These are phyloP conservation scores for Ophiostoma ips DNA, from an alignment of 2,329 filamentous ascomycete species.

Conservation along the genomic window DNA sequence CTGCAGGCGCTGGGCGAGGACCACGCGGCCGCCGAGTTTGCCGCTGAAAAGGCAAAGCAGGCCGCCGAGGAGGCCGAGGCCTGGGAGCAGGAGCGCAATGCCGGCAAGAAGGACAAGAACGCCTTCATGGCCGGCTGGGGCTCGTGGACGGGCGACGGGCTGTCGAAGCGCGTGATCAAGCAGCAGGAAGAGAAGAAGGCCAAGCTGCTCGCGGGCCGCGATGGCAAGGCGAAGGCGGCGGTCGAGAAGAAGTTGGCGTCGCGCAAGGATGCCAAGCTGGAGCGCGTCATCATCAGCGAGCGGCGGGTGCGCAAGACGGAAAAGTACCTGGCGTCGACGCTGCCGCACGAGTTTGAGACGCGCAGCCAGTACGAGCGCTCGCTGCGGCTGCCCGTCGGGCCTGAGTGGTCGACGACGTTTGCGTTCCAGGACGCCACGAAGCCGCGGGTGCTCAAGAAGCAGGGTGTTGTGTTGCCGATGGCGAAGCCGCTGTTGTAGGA, in stretches of 20 bases:
- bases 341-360: constrained; percentile 85
- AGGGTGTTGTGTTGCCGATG: constrained; percentile 80
- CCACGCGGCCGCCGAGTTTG: constrained; percentile 70
- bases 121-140: constrained; percentile 92
- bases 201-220: constrained; percentile 40
- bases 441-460: constrained; percentile 80
- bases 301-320: constrained; percentile 81
- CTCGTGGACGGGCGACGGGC: constrained; percentile 72
- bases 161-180: constrained; percentile 56
- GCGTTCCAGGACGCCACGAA: constrained; percentile 82
- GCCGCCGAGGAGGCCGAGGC: constrained; percentile 71
- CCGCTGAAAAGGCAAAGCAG: constrained; percentile 59
- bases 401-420: constrained; percentile 94
- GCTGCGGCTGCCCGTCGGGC: constrained; percentile 73
- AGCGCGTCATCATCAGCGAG: constrained; percentile 84
- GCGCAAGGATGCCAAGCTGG: constrained; percentile 69
- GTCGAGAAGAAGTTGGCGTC: constrained; percentile 64
- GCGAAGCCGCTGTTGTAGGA: constrained; percentile 49
- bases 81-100: constrained; percentile 52
- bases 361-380: constrained; percentile 81
- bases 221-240: constrained; percentile 26
- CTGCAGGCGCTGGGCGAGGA: constrained; percentile 68
- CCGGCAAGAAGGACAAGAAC: constrained; percentile 41
- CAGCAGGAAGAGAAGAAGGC: constrained; percentile 26
- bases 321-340: constrained; percentile 69